A percentile compares a stretch with the other conserved stretches of the same genome.
phyloP scores from a whole-genome alignment of 2,329 filamentous ascomycete species.

The Colletotrichum echinochloae region DNA sequence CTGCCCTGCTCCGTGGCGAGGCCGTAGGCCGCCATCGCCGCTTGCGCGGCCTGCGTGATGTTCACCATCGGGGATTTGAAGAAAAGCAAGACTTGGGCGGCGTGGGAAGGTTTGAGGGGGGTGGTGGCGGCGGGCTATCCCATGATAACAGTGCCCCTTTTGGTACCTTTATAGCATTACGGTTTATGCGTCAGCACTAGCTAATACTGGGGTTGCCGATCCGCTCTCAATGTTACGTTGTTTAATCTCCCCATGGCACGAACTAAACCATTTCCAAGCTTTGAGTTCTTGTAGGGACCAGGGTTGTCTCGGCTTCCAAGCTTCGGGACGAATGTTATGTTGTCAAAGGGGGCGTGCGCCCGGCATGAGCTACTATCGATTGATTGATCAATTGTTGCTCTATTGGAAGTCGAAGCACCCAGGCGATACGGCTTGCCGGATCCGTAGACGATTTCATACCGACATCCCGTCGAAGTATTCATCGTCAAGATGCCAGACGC shows the following conservation, averaged over 20 bases:
- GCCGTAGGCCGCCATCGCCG: constrained; percentile 24
- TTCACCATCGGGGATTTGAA: constrained; percentile 11
- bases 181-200: no score
- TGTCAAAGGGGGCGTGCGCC: neutral
- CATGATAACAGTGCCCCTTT: no score
- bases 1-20: constrained; percentile 11
- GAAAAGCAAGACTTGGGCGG: no score
- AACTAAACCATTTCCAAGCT: neutral
- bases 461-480: neutral
- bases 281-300: neutral
- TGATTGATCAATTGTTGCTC: no score
- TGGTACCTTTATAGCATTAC: no score
- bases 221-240: no score
- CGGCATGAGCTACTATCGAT: neutral
- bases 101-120: no score
- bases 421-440: no score
- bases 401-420: no score
- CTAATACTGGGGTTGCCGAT: no score
- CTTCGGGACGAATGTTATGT: neutral
- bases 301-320: neutral
- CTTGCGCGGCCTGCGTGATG: constrained; percentile 25
- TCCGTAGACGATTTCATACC: no score
- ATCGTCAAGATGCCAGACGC: neutral
- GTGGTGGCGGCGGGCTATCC: no score
- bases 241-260: neutral